Percentiles rank a stretch among this genome's conserved stretches.
These are phyloP conservation scores for Neonectria magnoliae DNA, from an alignment of 2,329 filamentous ascomycete species.

Conservation along the genomic window DNA sequence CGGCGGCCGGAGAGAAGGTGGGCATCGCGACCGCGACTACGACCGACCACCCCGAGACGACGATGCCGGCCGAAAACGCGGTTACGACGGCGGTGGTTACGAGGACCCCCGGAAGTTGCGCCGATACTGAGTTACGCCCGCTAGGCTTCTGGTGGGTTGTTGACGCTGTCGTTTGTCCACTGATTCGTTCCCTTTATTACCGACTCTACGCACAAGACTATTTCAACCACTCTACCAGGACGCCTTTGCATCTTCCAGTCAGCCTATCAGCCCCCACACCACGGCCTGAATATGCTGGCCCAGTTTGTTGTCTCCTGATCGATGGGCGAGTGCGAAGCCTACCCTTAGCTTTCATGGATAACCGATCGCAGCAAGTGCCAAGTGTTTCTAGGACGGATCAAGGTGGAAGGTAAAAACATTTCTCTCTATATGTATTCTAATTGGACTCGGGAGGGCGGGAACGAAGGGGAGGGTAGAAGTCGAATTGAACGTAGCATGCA, in stretches of 20 bases:
- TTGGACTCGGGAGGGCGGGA: slow-evolving; percentile 36
- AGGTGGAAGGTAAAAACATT: slow-evolving; percentile 38
- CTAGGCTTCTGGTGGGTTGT: slow-evolving; percentile 40
- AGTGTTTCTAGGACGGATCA: slow-evolving; percentile 21
- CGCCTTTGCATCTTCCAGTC: not conserved
- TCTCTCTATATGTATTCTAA: slow-evolving; percentile 43
- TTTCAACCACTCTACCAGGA: slow-evolving; percentile 20
- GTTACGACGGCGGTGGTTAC: slow-evolving; percentile 81
- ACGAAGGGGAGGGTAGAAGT: slow-evolving; percentile 20
- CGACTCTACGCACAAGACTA: slow-evolving; percentile 36
- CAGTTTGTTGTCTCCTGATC: slow-evolving; percentile 3
- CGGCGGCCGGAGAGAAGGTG: slow-evolving; percentile 68
- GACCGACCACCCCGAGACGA: slow-evolving; percentile 65
- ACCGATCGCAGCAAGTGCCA: slow-evolving; percentile 9
- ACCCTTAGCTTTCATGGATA: slow-evolving; percentile 14
- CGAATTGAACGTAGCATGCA: slow-evolving; percentile 33
- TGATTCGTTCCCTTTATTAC: slow-evolving; percentile 32
- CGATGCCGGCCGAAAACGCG: slow-evolving; percentile 68
- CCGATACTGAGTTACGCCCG: slow-evolving; percentile 59
- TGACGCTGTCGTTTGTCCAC: slow-evolving; percentile 33
- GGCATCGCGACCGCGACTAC: slow-evolving; percentile 63
- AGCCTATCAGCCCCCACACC: not conserved
- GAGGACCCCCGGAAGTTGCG: slow-evolving; percentile 79
- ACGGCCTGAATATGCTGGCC: slow-evolving; percentile 3
- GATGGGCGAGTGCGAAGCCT: slow-evolving; percentile 9